A percentile compares a stretch with the other conserved stretches of the same genome.
Conservation (phyloP, 208 protist genomes). For the Strigomonas culicis region DNA sequence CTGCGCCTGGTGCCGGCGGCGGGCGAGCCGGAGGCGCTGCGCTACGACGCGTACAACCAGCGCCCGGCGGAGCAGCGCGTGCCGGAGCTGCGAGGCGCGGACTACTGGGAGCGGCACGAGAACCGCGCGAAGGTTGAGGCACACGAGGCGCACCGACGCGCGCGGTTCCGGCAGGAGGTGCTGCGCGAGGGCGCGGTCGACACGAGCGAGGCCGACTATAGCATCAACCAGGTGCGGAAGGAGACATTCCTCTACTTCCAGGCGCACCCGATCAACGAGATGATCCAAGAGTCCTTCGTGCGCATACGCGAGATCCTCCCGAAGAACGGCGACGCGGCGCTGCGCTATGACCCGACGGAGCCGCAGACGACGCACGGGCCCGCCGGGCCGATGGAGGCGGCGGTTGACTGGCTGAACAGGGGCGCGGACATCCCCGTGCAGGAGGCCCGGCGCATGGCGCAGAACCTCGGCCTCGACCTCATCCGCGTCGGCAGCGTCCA, state of each 20-base stretch:
- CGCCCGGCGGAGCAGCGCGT: constrained; percentile 45
- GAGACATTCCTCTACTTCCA: constrained; percentile 85
- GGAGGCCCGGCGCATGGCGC: constrained; percentile 74
- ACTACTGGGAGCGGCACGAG: constrained; percentile 62
- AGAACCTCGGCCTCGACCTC: constrained; percentile 73
- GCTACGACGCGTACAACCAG: constrained; percentile 72
- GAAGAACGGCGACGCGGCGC: constrained; percentile 21
- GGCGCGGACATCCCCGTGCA: constrained; percentile 67
- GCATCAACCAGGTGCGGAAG: constrained; percentile 54
- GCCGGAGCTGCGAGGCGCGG: constrained; percentile 47
- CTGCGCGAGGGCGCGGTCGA: constrained; percentile 72
- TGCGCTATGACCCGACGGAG: constrained; percentile 23
- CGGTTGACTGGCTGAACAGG: constrained; percentile 33
- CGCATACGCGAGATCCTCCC: constrained; percentile 58
- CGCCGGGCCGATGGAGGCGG: not conserved
- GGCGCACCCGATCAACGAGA: constrained; percentile 85
- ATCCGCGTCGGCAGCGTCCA: constrained; percentile 70
- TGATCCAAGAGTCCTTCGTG: constrained; percentile 86
- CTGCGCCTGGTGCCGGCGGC: constrained; percentile 11
- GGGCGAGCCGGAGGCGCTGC: constrained; percentile 14
- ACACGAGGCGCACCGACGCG: constrained; percentile 28
- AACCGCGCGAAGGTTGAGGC: constrained; percentile 45
- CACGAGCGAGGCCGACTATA: constrained; percentile 68
- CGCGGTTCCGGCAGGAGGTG: constrained; percentile 42
- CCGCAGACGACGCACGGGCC: not conserved